Evolutionary conservation across 2,329 filamentous ascomycete species (phyloP).

Genomic region (Graphilbum sp.): DNA sequence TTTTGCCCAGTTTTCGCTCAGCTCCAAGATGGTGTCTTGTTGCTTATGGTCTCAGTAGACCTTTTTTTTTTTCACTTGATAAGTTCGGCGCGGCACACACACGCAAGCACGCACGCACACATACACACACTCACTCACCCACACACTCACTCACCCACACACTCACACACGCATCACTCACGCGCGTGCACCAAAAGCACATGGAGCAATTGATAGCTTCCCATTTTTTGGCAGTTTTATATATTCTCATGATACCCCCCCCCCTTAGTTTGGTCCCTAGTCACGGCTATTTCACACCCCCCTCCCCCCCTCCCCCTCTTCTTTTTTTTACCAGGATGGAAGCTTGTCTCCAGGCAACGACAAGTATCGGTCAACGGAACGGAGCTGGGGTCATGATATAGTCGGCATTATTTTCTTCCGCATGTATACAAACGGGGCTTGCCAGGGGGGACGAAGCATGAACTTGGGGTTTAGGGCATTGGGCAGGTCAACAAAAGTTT

Average conservation of each 20-base stretch:
- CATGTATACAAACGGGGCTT: not conserved
- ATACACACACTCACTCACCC: not conserved
- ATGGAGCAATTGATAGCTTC: not conserved
- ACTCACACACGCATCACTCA: no score
- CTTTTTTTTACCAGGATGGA: not conserved
- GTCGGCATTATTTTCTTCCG: not conserved
- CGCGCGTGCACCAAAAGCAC: no score
- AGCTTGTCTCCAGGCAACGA: not conserved
- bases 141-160: no score
- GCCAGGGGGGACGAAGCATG: not conserved
- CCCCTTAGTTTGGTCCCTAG: not conserved
- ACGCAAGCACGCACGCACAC: not conserved
- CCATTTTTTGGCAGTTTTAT: not conserved
- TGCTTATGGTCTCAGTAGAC: no score
- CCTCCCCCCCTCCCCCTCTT: not conserved
- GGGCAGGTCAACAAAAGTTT: constrained; percentile 1
- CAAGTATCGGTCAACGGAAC: not conserved
- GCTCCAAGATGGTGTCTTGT: no score
- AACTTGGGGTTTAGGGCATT: not conserved
- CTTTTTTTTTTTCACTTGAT: no score
- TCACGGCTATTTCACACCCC: no score
- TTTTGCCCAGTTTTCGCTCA: not conserved
- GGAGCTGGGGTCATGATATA: not conserved
- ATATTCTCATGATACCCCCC: constrained; percentile 3
- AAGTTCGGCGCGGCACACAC: not conserved